Base-by-base conservation (phyloP, 2,329 filamentous ascomycete species). In the Xylariales sp. region DNA sequence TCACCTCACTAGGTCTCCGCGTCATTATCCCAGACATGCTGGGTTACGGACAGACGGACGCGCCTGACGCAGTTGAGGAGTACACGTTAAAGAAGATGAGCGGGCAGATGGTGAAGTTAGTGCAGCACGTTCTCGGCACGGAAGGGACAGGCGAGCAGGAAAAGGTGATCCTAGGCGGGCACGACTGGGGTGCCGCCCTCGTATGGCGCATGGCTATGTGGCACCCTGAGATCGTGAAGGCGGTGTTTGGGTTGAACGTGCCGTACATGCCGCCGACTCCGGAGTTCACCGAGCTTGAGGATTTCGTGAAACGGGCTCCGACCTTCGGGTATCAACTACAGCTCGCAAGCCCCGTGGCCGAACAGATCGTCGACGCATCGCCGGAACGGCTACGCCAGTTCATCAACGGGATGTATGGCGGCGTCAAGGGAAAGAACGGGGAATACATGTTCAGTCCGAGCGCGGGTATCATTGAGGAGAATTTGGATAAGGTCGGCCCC, bases 111-210 rank as follows among this genome's bases (percentile, higher is more conserved):
- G 82, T 80, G 16, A 81, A 80, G 46, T 73, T 97, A 18, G 80
- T 84, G 5, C 68, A 66, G 45, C 73, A 82, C 48, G 65, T 70
- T 41, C 64, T 67, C 20, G 63, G 69, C 40, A 40, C 68, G 58
- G n/a, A n/a, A n/a, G n/a, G n/a, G n/a, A n/a, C n/a, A n/a, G n/a
- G n/a, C n/a, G n/a, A n/a, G n/a, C 31, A 69, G 61, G 35, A 47
- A 46, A 66, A 66, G 42, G 84, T 95, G 55, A 82, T 96, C 43
- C 74, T 96, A 11, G 88, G 89, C 36, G 91, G 89, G 6, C 91
- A 96, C 66, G 91, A 97, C 65, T 96, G 91, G 87, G 91, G 91
- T 60, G 89, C 87, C 53, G 72, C 74, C 3, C 70, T 90, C 20
- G 82, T 84, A 40, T 94, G 87, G 73, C 80, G 88, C 41, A 66